Evolutionary conservation across 495 filamentous ascomycete species (phyloP), one percentile per base, ranked within the genome.

Genomic region (Rusavskia elegans): DNA sequence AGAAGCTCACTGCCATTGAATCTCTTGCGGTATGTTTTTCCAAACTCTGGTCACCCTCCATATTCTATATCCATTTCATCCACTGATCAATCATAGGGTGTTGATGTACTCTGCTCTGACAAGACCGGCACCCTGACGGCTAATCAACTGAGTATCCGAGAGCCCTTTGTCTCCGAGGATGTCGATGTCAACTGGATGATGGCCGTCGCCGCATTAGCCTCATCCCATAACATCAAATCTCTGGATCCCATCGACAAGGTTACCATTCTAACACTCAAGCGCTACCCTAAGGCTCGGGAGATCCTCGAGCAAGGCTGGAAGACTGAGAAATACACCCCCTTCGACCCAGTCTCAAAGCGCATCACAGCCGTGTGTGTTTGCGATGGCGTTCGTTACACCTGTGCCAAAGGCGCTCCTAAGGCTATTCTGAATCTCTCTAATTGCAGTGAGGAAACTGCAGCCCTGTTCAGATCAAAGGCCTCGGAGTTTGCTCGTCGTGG

Each of bases 51-150:
- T 21, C 7, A 21, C n/a, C 20, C 8, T 42, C 14, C 40, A 42
- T 42, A 7, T 42, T 30, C 23, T 7, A 23, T 29, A 17, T 17
- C 23, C 25, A 11, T 13, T 14, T 21, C n/a, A 25, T 27, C 30
- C 19, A 49, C 53, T 57, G 20, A 46, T 9, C 35, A 6, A 25
- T 37, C 29, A n/a, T 40, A 77, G 74, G 89, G 86, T 74, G 89
- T 94, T 52, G 87, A 95, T 71, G 93, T 95, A 66, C 81, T 95
- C 56, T 96, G 89, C 76, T 96, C 89, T 41, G 89, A 96, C 72
- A 96, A 96, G 76, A 94, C 87, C 2, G 74, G 75, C 50, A 78
- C 75, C 9, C 75, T 85, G 59, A 84, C 82, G 57, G 82, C 82
- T 55, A 85, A 85, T 69, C 81, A 85, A 68, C 73, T 85, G 10